Base-by-base conservation (phyloP, 108 stramenopile genomes). In the Seminavis robusta region DNA sequence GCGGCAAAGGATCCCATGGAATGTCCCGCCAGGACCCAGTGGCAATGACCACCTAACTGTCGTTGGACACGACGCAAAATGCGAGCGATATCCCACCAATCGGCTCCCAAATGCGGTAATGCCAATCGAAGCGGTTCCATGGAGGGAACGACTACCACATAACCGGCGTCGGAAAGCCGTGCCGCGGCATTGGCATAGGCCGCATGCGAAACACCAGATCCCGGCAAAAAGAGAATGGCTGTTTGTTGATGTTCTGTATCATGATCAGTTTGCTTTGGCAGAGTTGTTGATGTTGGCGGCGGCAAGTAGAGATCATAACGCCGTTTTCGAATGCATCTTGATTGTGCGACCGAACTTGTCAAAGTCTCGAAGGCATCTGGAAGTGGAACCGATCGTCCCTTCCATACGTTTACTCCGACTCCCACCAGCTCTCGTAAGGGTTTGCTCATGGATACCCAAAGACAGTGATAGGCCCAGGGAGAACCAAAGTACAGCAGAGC, bases 1-100 rank as follows among this genome's bases (percentile, higher is more conserved):
- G 66, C 66, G 15, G 53, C 68, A 53, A 74, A 74, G 16, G 55
- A 25, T 47, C 73, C 73, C 61, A 67, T 37, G 24, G 66, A 68
- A 58, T 74, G 73, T 16, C 73, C 73, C 59, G 63, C 33, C 5
- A 74, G n/a, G 27, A 28, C 49, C 61, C 61, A 74, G 40, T 56
- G n/a, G n/a, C n/a, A n/a, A n/a, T n/a, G 23, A 13, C 56, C 26
- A 7, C n/a, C 1, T 43, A 16, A 47, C 23, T 4, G 17, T 3
- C 21, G 16, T 36, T 9, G 4, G 5, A 25, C 16, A 20, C 4
- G 52, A n/a, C 45, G 40, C 56, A 65, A 33, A 33, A 51, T 52
- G 21, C 52, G 47, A 8, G 21, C 24, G 0, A 67, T 51, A 19
- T 54, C 34, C n/a, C 0, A 10, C 0, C 2, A 21, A 33, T 47